Evolutionary conservation across 2,329 filamentous ascomycete genomes (phyloP), one percentile per base, ranked within the genome.

Genomic region (Aspergillus sojae): DNA sequence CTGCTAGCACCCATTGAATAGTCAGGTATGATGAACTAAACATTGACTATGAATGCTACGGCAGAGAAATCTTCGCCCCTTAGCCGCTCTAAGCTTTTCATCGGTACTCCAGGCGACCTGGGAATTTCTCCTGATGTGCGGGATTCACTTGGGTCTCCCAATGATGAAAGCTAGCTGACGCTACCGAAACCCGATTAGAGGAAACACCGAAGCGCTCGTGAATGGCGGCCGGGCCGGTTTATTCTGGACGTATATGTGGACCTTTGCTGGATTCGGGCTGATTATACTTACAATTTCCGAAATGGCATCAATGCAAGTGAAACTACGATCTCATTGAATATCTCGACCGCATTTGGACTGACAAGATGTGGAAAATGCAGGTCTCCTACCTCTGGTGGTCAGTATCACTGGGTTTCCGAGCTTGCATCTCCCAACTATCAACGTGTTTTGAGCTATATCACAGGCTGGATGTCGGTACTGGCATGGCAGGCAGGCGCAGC

Each of bases 231-330:
- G 69, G n/a, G 64, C 71, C 4, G 73, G 70, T 19, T 53, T 74
- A 63, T 70, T 72, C 45, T 74, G 72, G 71, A 70, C 74, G 0
- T 79, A 72, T 61, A 62, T 79, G 6, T 75, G 74, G 67, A 78
- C 89, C 34, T 79, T 90, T 21, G 87, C 94, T 7, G 89, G 90
- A 0, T 85, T 90, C 30, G 89, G 91, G 7, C 89, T 88, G 28
- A 83, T 94, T 21, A 73, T 79, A 34, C 67, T 68, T 19, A 78
- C 77, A 4, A 81, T 94, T 71, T 86, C 90, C 0, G 92, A 96
- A 75, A 83, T 93, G 78, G 75, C 76, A 12, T 77, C 75, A 1
- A 81, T 80, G 71, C 74, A 59, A 61, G 64, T 61, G 16, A 6
- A 32, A n/a, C 28, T n/a, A 11, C 4, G 9, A 14, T 0, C 16